Evolutionary conservation across 306 rosid species (phyloP), one percentile per base, ranked within the genome.

Genomic region (Trichosanthes truncata): DNA sequence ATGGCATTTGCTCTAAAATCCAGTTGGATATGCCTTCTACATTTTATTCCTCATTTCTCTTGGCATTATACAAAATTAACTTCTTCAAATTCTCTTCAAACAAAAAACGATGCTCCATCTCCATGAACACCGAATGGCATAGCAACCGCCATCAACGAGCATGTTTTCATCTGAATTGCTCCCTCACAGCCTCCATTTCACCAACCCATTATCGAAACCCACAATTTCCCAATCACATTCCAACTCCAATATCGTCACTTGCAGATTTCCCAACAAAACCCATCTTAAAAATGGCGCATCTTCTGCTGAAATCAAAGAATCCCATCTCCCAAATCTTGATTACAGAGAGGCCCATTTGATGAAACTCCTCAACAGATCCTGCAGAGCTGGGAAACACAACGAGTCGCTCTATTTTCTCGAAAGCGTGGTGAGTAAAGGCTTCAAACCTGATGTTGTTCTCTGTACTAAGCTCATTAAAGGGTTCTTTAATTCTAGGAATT

Each of bases 401-500:
- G 98, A 94, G 20, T 79, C 97, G 8, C 85, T 94, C 17, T 89
- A 92, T 82, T 89, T 87, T 84, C 95, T 94, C 49, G 90, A 88
- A 73, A 87, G 85, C 15, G 71, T 87, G 91, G 97, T 89, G 46
- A 83, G 80, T 80, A 86, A 75, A 84, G 92, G 93, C 52, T 89
- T 85, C 78, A 90, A 84, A 43, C 98, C 98, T 43, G 93, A 86
- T 57, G 90, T 86, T 9, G 80, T 90, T 48, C 89, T 91, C 20
- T 88, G 92, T 85, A 94, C 98, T 6, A 92, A 90, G 85, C 84
- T 94, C 57, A 83, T 94, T 49, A 89, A 90, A 66, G 97, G 97
- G 7, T 88, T 94, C 75, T 91, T 94, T 87, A 80, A 79, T 67
- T 82, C 87, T 0, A 91, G 79, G 72, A 87, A 85, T 69, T 52